phyloP scores from a whole-genome alignment of 306 rosid species.

The Quercus bicolor region DNA sequence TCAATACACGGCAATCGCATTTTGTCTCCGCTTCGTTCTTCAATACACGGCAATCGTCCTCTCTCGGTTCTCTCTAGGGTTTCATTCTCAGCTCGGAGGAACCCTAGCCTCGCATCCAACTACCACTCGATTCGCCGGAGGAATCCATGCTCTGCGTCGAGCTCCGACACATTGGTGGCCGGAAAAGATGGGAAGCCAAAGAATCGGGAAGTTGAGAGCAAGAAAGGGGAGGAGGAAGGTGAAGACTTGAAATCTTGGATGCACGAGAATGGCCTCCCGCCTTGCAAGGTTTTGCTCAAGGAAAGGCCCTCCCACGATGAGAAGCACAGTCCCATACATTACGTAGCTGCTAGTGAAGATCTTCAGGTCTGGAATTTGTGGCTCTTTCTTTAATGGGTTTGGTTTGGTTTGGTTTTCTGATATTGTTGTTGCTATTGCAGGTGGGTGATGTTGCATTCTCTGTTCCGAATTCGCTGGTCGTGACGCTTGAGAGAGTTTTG shows the following conservation, averaged over 20 bases:
- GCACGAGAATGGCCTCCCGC: constrained; percentile 83
- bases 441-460: constrained; percentile 89
- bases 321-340: constrained; percentile 63
- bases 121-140: constrained; percentile 24
- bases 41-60: constrained; percentile 21
- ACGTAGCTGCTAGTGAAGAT: constrained; percentile 87
- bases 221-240: constrained; percentile 44
- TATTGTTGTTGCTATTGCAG: constrained; percentile 34
- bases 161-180: constrained; percentile 66
- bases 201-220: constrained; percentile 29
- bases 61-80: constrained; percentile 27
- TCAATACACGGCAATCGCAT: constrained; percentile 37
- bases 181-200: constrained; percentile 41
- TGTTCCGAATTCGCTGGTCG: constrained; percentile 80
- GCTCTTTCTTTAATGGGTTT: constrained; percentile 10
- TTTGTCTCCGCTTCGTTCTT: constrained; percentile 37
- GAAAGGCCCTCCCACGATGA: constrained; percentile 60
- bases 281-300: constrained; percentile 75
- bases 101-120: neutral
- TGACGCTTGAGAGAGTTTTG: constrained; percentile 86
- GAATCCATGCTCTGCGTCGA: constrained; percentile 50
- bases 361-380: constrained; percentile 46
- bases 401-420: constrained; percentile 6
- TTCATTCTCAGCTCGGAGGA: constrained; percentile 29
- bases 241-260: constrained; percentile 83